phyloP scores from a whole-genome alignment of 495 filamentous ascomycete species.

The Aspergillus panamensis region DNA sequence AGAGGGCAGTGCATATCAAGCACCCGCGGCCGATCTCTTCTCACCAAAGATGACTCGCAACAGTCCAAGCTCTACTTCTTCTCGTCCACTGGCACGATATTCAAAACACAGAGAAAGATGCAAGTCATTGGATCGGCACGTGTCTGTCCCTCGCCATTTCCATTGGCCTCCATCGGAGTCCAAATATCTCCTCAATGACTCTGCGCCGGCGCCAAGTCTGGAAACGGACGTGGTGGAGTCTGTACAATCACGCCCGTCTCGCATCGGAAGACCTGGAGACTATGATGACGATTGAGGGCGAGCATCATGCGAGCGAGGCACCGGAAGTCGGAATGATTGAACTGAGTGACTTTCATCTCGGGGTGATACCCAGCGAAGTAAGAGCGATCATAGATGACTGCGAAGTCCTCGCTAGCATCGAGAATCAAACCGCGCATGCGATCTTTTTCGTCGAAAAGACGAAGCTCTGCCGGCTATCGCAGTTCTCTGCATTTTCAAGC shows the following conservation, averaged over 20 bases:
- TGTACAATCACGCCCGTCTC: constrained; percentile 11
- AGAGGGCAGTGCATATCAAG: no score
- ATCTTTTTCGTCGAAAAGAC: constrained; percentile 12
- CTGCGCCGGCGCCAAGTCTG: constrained; percentile 1
- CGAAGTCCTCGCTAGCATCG: constrained; percentile 1
- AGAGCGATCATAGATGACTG: neutral
- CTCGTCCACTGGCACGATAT: constrained; percentile 12
- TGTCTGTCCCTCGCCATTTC: constrained; percentile 12
- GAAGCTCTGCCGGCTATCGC: constrained; percentile 4
- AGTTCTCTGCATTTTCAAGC: constrained; percentile 5
- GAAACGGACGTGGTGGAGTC: constrained; percentile 12
- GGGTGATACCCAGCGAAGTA: neutral
- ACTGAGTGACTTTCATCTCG: constrained; percentile 1
- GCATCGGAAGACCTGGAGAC: constrained; percentile 8
- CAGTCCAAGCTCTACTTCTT: constrained; percentile 8
- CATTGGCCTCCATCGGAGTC: constrained; percentile 8
- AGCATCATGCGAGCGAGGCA: neutral
- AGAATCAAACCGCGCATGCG: constrained; percentile 4
- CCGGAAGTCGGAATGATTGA: neutral
- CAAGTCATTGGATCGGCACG: constrained; percentile 7
- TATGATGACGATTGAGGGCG: constrained; percentile 10
- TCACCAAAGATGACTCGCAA: no score
- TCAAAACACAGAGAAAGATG: constrained; percentile 8
- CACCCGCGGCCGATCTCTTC: no score
- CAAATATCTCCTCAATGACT: neutral